Evolutionary conservation across 1,284 basidiomycete species (phyloP), one percentile per base, ranked within the genome.

Genomic region (Ustilago loliicola): DNA sequence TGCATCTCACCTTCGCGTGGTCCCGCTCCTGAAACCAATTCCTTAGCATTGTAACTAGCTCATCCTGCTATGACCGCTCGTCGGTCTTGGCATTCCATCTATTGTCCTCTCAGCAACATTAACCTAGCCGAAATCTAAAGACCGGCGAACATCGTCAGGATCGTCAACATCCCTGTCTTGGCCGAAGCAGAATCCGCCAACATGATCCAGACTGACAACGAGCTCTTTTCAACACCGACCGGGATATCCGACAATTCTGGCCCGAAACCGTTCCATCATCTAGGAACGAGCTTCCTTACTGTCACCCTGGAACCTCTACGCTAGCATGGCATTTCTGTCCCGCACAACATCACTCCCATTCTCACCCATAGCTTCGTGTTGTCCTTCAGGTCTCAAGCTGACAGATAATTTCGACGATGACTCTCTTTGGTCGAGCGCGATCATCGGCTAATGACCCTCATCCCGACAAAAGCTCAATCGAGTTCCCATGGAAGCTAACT

Each of bases 221-320:
- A 50, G 25, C 48, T 25, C 25, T 15, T 50, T 55, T 17, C 19
- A 53, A 32, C 51, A 48, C 17, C 32, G 58, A 54, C 51, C 51
- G 60, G 19, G 29, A 54, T 61, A 61, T 54, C 51, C 60, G 60
- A 32, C 29, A 19, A 13, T n/a, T 36, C 42, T 47, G 27, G 50
- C 9, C 29, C 29, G 19, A 52, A 52, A 19, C 38, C 11, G 47
- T 19, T 51, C 25, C 59, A 17, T 9, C 45, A 10, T 27, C n/a
- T 21, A 7, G n/a, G 7, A 45, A 45, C 38, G 17, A 23, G 1
- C 34, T 36, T 36, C 4, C 34, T 36, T 13, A 13, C 9, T 36
- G 34, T 36, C 34, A 10, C 34, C 34, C 15, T 36, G 10, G 9
- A 17, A 23, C 15, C 25, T 50, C 30, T 34, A 10, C 34, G 34